A percentile compares a stretch with the other conserved stretches of the same genome.
Conservation (phyloP, 305 asterid genomes). For the Fraxinus ornus region DNA sequence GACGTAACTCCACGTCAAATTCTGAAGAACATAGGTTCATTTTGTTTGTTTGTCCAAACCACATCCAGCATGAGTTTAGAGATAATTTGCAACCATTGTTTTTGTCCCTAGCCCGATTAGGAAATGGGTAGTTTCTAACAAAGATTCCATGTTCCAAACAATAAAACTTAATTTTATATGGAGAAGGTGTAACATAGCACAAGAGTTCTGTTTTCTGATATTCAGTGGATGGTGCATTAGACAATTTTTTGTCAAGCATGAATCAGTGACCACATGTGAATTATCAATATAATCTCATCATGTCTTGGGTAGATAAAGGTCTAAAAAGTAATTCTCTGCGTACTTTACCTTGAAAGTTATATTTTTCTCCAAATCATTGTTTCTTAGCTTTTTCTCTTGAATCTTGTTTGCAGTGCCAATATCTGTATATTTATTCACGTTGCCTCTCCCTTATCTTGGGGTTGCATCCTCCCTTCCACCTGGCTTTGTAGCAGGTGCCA, state of each 20-base stretch:
- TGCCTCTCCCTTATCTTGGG: constrained; percentile 89
- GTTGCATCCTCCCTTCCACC: constrained; percentile 83
- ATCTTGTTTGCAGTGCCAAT: constrained; percentile 63
- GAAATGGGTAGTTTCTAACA: background rate
- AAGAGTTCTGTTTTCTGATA: background rate
- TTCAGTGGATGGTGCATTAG: background rate
- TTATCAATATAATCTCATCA: background rate
- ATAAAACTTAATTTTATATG: background rate
- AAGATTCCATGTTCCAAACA: background rate
- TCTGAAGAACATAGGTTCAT: background rate
- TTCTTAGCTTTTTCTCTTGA: background rate
- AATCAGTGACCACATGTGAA: background rate
- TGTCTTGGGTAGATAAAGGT: background rate
- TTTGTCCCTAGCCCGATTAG: background rate
- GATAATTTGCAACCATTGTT: background rate
- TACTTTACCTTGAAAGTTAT: background rate
- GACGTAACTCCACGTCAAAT: background rate
- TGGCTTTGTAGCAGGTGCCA: constrained; percentile 80
- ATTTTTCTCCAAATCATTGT: background rate
- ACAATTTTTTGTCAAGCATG: background rate
- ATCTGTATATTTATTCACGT: constrained; percentile 78
- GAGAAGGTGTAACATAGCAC: background rate
- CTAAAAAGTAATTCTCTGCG: background rate
- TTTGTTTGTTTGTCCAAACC: background rate
- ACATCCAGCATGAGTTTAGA: background rate